phyloP scores from a whole-genome alignment of 169 alveolate genomes.

The Cryptosporidium viatorum region DNA sequence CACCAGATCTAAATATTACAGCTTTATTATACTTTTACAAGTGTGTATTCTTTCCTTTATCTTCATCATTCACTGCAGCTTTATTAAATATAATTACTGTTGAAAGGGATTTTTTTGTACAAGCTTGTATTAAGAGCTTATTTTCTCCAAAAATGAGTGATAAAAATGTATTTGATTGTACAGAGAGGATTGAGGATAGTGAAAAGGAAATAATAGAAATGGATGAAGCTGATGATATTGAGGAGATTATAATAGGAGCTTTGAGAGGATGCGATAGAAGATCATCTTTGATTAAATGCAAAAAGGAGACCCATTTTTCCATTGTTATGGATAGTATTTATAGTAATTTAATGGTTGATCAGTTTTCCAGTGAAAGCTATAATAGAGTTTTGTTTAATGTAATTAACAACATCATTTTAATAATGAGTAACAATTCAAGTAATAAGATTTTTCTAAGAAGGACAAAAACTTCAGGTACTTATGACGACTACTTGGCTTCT shows the following conservation, averaged over 20 bases:
- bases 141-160: slow-evolving; percentile 21
- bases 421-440: slow-evolving; percentile 25
- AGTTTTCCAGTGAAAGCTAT: not conserved
- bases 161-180: slow-evolving; percentile 16
- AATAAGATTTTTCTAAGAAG: slow-evolving; percentile 11
- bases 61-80: slow-evolving; percentile 63
- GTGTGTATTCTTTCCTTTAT: slow-evolving; percentile 59
- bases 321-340: not conserved
- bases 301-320: slow-evolving; percentile 32
- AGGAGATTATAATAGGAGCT: not conserved
- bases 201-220: not conserved
- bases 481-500: not conserved
- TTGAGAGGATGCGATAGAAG: not conserved
- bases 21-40: slow-evolving; percentile 50
- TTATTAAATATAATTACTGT: slow-evolving; percentile 51
- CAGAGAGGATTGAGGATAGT: not conserved
- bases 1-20: slow-evolving; percentile 42
- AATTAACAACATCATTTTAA: slow-evolving; percentile 34
- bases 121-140: slow-evolving; percentile 5
- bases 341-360: not conserved
- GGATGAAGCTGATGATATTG: not conserved
- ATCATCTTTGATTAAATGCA: not conserved
- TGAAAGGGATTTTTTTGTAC: slow-evolving; percentile 50
- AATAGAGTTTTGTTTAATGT: slow-evolving; percentile 24
- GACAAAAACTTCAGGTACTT: slow-evolving; percentile 10